A percentile compares a stretch with the other conserved stretches of the same genome.
These are phyloP conservation scores for Rutstroemia sp. DNA, from an alignment of 2,329 filamentous ascomycete species.

Conservation along the genomic window DNA sequence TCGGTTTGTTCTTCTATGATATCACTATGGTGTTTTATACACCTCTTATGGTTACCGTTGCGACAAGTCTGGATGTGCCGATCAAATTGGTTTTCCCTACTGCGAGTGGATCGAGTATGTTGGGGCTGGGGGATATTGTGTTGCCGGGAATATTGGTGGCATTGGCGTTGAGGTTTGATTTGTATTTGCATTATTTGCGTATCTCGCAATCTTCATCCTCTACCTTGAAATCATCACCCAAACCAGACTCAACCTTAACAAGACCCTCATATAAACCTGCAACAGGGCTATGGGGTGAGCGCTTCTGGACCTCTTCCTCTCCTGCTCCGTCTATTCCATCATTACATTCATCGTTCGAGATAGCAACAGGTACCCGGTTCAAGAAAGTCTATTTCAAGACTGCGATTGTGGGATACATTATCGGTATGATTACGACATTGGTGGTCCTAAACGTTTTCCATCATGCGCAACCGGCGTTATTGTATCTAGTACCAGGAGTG, in stretches of 20 bases:
- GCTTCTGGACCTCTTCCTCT: conserved; percentile 58
- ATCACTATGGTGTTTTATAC: conserved; percentile 89
- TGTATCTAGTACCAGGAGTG: conserved; percentile 88
- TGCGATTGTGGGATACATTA: conserved; percentile 65
- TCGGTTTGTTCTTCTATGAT: conserved; percentile 86
- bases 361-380: conserved; percentile 43
- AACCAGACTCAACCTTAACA: conserved; percentile 32
- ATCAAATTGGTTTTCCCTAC: conserved; percentile 78
- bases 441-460: conserved; percentile 69
- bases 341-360: background rate
- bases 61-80: conserved; percentile 81
- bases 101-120: conserved; percentile 67
- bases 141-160: conserved; percentile 87
- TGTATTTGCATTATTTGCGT: conserved; percentile 73
- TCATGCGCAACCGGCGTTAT: conserved; percentile 79
- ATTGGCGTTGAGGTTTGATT: conserved; percentile 82
- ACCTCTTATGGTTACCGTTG: conserved; percentile 80
- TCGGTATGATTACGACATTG: conserved; percentile 72
- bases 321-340: background rate
- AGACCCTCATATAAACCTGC: conserved; percentile 45
- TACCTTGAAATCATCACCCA: conserved; percentile 27
- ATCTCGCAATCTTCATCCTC: conserved; percentile 26
- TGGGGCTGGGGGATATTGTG: conserved; percentile 91
- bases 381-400: conserved; percentile 81
- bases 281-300: conserved; percentile 73